Evolutionary conservation across 2,329 filamentous ascomycete species (phyloP), one percentile per base, ranked within the genome.

Genomic region (Pleoardoris graminearum): DNA sequence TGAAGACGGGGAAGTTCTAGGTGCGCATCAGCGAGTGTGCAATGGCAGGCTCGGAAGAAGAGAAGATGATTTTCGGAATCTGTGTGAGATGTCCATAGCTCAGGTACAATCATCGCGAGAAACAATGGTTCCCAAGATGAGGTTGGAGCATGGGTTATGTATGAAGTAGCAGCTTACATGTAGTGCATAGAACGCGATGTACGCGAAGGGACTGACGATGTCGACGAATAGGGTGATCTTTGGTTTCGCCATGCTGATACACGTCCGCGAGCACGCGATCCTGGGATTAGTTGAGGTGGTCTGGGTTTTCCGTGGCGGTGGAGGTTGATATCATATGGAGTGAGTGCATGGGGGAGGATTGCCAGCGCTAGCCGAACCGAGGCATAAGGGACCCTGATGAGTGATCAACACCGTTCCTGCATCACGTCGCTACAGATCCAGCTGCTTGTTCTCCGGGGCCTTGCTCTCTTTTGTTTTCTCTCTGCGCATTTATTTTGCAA

Each of bases 121-220:
- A n/a, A n/a, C n/a, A n/a, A n/a, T n/a, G n/a, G n/a, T n/a, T n/a
- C n/a, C n/a, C n/a, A n/a, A n/a, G n/a, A n/a, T n/a, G n/a, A n/a
- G n/a, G n/a, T n/a, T n/a, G n/a, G n/a, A n/a, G n/a, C n/a, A n/a
- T n/a, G n/a, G n/a, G n/a, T n/a, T n/a, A n/a, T n/a, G n/a, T n/a
- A n/a, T n/a, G n/a, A n/a, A n/a, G n/a, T n/a, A n/a, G n/a, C n/a
- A n/a, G n/a, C 79, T 58, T 72, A 83, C 82, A 65, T 77, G 74
- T 23, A 82, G 66, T 29, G 84, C 69, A 60, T 82, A 78, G 65
- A 83, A 86, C 2, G 80, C 83, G 50, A 85, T 75, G 60, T 85
- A 86, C 1, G 76, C 81, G 67, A 86, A 86, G 0, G 84, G 84
- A 54, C 78, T 82, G 21, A 86, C 77, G 10, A 84, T 75, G 70